Base-by-base conservation (phyloP, 257 asterid genomes). In the Gardenia jasminoides region DNA sequence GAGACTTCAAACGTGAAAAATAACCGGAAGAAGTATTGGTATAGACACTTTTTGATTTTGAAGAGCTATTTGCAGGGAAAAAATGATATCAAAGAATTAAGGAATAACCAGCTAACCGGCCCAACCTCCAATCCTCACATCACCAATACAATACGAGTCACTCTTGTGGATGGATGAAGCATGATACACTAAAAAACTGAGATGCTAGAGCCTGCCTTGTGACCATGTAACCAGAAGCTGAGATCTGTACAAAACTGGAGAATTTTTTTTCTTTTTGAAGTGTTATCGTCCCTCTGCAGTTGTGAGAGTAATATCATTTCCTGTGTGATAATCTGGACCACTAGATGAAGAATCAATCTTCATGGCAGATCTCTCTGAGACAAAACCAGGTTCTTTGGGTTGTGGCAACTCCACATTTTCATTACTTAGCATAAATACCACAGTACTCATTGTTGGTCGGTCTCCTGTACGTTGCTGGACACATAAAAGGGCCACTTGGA, bases 401-500 rank as follows among this genome's bases (percentile, higher is more conserved):
- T 33, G 48, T 26, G 75, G 75, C 72, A 77, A 50, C 54, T 50
- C 80, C 67, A 50, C 67, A 33, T 61, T 82, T 77, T 80, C 86
- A 15, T 83, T 77, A 74, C 79, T 76, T 4, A 85, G 78, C 88
- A 85, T 82, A 24, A 70, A 73, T 43, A 80, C 79, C 22, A 89
- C 89, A 19, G 79, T 75, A 28, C 88, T 86, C 83, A 89, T 88
- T 2, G 85, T 50, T 0, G 97, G 91, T 43, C 93, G 80, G 33
- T 88, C 89, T 33, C 41, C 72, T 0, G 89, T 86, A 52, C 76
- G 75, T 79, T 92, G 90, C 67, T 92, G 91, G 28, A 92, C 90
- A 58, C 90, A 91, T 75, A 92, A 33, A 58, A 91, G 81, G 6
- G 89, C 92, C 17, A 91, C 84, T 7, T 86, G 88, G 50, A 92